Evolutionary conservation across 2,329 filamentous ascomycete genomes (phyloP).

Genomic region (Pestalotiopsis fici): DNA sequence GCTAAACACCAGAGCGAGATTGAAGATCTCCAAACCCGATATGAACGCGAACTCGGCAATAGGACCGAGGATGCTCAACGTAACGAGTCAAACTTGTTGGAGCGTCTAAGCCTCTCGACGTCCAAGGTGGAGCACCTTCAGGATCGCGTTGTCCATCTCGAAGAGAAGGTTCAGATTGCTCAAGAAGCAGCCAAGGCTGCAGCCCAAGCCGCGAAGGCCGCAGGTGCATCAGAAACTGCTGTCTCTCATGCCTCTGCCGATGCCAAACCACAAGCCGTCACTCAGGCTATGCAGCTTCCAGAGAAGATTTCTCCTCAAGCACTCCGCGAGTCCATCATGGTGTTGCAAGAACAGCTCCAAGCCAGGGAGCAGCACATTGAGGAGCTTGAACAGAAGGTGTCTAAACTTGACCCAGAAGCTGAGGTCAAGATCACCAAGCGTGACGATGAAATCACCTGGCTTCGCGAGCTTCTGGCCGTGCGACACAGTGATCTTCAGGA

Average conservation of each 20-base stretch:
- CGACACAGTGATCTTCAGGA: conserved; percentile 90
- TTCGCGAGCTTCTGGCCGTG: conserved; percentile 89
- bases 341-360: conserved; percentile 94
- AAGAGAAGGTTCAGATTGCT: conserved; percentile 89
- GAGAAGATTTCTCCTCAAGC: conserved; percentile 95
- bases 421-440: conserved; percentile 83
- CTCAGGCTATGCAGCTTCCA: conserved; percentile 55
- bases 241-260: conserved; percentile 48
- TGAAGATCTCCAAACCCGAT: conserved; percentile 74
- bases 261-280: conserved; percentile 36
- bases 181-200: conserved; percentile 77
- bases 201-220: conserved; percentile 30
- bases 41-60: conserved; percentile 73
- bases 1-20: conserved; percentile 68
- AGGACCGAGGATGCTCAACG: conserved; percentile 80
- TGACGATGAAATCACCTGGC: conserved; percentile 92
- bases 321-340: conserved; percentile 91
- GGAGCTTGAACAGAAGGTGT: conserved; percentile 73
- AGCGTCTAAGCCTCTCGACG: conserved; percentile 78
- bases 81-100: conserved; percentile 75
- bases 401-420: conserved; percentile 73
- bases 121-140: conserved; percentile 85
- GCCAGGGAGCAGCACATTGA: conserved; percentile 91
- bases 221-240: conserved; percentile 39
- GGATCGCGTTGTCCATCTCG: conserved; percentile 80